Conservation (phyloP, 768 basidiomycete species). For the Tricholoma furcatifolium region DNA sequence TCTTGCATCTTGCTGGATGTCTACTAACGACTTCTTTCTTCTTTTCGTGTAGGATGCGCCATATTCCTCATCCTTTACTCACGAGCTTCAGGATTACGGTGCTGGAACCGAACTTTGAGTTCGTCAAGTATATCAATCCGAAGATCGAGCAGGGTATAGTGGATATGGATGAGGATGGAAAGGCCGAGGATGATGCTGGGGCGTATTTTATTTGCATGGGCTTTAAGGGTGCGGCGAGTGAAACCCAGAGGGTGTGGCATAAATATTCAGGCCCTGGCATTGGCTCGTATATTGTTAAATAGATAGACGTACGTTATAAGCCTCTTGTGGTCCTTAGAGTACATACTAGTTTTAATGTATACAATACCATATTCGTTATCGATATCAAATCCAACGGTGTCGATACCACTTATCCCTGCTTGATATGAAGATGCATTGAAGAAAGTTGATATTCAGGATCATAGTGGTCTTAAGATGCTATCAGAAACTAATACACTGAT, state of each 20-base stretch:
- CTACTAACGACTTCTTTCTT: background rate
- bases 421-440: too few relatives aligned
- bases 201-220: slow-evolving; percentile 8
- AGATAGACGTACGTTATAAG: too few relatives aligned
- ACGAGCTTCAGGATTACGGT: slow-evolving; percentile 54
- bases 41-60: slow-evolving; percentile 61
- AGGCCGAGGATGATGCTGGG: background rate
- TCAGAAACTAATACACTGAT: too few relatives aligned
- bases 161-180: background rate
- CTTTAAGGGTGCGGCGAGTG: background rate
- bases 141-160: slow-evolving; percentile 19
- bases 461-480: too few relatives aligned
- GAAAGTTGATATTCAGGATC: too few relatives aligned
- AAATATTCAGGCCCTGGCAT: too few relatives aligned
- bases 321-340: too few relatives aligned
- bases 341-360: too few relatives aligned
- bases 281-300: too few relatives aligned
- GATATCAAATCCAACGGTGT: too few relatives aligned
- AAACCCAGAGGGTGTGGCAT: background rate
- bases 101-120: slow-evolving; percentile 61
- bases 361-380: too few relatives aligned
- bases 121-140: slow-evolving; percentile 70
- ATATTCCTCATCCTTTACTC: slow-evolving; percentile 74
- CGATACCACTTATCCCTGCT: too few relatives aligned
- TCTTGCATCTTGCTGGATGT: slow-evolving; percentile 2